These are phyloP conservation scores for Epichloe coenophiala DNA, from an alignment of 2,329 filamentous ascomycete genomes.

Conservation along the genomic window DNA sequence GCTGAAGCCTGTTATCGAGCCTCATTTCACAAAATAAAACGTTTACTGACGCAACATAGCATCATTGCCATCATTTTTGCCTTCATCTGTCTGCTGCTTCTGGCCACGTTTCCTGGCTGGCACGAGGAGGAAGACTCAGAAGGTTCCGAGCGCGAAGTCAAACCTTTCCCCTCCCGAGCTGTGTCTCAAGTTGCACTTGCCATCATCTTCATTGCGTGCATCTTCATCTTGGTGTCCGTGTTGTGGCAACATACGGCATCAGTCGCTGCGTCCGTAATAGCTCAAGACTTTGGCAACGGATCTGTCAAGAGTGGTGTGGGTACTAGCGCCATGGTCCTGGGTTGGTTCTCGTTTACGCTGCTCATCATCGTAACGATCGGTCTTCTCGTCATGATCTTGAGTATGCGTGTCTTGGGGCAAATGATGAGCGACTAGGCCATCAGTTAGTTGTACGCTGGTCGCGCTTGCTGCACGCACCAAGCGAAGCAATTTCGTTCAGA, in stretches of 20 bases:
- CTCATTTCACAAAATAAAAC: neutral
- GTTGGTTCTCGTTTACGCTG: slow-evolving; percentile 91
- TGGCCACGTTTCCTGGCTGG: slow-evolving; percentile 96
- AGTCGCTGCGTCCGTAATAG: slow-evolving; percentile 85
- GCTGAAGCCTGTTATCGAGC: slow-evolving; percentile 18
- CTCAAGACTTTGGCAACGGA: slow-evolving; percentile 84
- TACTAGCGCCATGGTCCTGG: slow-evolving; percentile 90
- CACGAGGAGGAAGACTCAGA: slow-evolving; percentile 75
- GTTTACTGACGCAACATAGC: slow-evolving; percentile 26
- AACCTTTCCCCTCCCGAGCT: slow-evolving; percentile 82
- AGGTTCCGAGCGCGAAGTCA: slow-evolving; percentile 79
- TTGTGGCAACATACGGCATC: slow-evolving; percentile 93
- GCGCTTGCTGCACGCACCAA: neutral
- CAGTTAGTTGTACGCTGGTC: neutral
- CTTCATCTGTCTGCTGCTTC: slow-evolving; percentile 86
- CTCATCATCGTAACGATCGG: slow-evolving; percentile 94
- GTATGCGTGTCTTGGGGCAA: slow-evolving; percentile 66
- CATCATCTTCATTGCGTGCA: slow-evolving; percentile 70
- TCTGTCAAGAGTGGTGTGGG: slow-evolving; percentile 77
- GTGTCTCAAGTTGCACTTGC: slow-evolving; percentile 88
- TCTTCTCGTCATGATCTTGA: slow-evolving; percentile 89
- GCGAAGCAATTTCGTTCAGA: neutral
- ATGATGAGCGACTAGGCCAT: slow-evolving; percentile 22
- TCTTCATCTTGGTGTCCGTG: slow-evolving; percentile 61
- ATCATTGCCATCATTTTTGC: slow-evolving; percentile 97